Percentiles rank a stretch among this genome's conserved stretches.
Evolutionary conservation across 2,329 filamentous ascomycete species (phyloP).

Genomic region (Neurospora sp.): DNA sequence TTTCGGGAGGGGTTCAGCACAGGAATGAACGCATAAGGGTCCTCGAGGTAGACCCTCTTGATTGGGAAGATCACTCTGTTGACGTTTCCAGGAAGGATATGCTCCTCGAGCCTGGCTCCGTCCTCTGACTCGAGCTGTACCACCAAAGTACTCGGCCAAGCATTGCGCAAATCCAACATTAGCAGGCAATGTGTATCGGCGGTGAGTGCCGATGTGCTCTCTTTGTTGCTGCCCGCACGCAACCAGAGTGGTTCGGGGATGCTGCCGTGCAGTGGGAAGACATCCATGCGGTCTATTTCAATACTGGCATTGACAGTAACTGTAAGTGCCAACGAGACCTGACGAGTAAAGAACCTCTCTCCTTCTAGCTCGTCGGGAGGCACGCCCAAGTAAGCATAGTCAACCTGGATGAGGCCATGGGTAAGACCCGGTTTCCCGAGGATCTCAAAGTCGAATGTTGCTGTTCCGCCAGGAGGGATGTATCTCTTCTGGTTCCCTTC

Average conservation of each 20-base stretch:
- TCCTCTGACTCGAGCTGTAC: constrained; percentile 51
- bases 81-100: constrained; percentile 57
- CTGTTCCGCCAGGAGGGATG: constrained; percentile 58
- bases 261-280: constrained; percentile 60
- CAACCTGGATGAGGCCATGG: constrained; percentile 68
- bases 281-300: constrained; percentile 70
- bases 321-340: constrained; percentile 69
- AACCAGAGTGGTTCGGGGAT: constrained; percentile 55
- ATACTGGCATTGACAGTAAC: constrained; percentile 89
- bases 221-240: constrained; percentile 25
- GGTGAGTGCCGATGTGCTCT: constrained; percentile 27
- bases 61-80: constrained; percentile 68
- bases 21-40: constrained; percentile 69
- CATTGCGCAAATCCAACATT: constrained; percentile 76
- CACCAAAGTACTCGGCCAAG: constrained; percentile 73
- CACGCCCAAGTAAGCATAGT: constrained; percentile 75
- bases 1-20: constrained; percentile 72
- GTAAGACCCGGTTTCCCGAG: constrained; percentile 79
- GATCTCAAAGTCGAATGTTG: constrained; percentile 73
- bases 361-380: constrained; percentile 52
- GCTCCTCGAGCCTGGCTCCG: constrained; percentile 40
- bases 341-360: constrained; percentile 73
- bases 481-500: constrained; percentile 42
- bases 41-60: constrained; percentile 63
- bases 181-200: constrained; percentile 65